Evolutionary conservation across 2,329 filamentous ascomycete species (phyloP), one percentile per base, ranked within the genome.

Genomic region (Aspergillus pseudoglaucus): DNA sequence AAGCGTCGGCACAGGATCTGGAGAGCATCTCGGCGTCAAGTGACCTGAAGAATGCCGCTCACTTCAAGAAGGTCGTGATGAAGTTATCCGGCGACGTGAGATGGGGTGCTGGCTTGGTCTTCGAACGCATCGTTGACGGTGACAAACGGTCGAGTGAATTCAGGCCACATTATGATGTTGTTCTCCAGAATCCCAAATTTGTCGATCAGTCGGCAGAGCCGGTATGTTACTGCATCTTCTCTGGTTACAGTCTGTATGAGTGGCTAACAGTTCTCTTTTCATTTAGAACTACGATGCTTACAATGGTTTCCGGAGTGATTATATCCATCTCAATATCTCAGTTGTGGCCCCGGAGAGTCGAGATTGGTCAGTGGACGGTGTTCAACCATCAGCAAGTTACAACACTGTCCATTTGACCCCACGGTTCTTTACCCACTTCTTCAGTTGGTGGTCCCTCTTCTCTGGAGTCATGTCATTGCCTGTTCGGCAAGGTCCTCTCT

Each of bases 21-120:
- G 81, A 82, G 45, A 85, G 77, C 55, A 74, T 82, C 27, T 73
- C 79, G 2, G 81, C 78, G 44, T 80, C 81, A 12, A 85, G 83
- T 50, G 83, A 78, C 55, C 48, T 79, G 60, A 87, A 83, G 58
- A 81, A 85, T 32, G 83, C 85, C 2, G 87, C 90, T n/a, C 77
- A 84, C 0, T 98, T 98, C 77, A 95, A 95, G 69, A 98, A 98
- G 70, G 93, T 97, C 3, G 82, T 95, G 45, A 97, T 98, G 91
- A 98, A 98, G 69, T 77, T 98, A 10, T 97, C 93, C 3, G 93
- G 93, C 12, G 94, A 93, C 61, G 93, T 98, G 1, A 87, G 89
- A 67, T 96, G 90, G 88, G 79, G 91, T 62, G 84, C 87, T 12
- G 94, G 93, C 0, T 75, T 98, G 35, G 88, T 95, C 44, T 98